Base-by-base conservation (phyloP, 2,329 filamentous ascomycete genomes). In the Tolypocladium capitatum region DNA sequence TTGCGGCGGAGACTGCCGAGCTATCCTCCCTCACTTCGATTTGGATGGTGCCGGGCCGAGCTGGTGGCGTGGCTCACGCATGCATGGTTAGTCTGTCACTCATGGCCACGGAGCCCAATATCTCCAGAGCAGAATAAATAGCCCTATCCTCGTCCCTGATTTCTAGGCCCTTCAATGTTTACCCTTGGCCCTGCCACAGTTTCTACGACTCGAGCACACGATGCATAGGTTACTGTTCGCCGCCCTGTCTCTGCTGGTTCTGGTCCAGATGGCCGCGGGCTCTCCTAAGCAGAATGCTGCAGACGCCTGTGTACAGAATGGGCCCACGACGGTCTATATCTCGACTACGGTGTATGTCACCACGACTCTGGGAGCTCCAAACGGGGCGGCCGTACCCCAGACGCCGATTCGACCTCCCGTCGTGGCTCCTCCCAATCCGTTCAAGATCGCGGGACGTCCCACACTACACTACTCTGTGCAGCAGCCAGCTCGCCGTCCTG, bases 211-310 rank as follows among this genome's bases (percentile, higher is more conserved):
- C 27, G 16, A 35, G 10, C 9, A 42, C 27, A 44, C 36, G 47
- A 60, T 63, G 58, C 53, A 57, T 42, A 54, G 52, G 24, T 42
- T 47, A 38, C 46, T 63, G 30, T 31, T 60, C 30, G 42, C 52
- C 4, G 46, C 50, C 18, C 53, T 55, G 40, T 56, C 58, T 13
- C 50, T 63, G 13, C 51, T 63, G 57, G 58, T 55, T 28, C 51
- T 63, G 57, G 58, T 55, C 30, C 52, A 55, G 42, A 43, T 50
- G 43, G 56, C 48, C 7, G 28, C 56, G 31, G 59, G 54, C 14
- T 24, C n/a, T 34, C 35, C 5, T 16, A 43, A 20, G 1, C 45
- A 27, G 28, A 21, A 38, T 30, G 36, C 20, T 9, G 21, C 10
- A 18, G 31, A 35, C 36, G 18, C 3, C n/a, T 33, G 18, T 11